A percentile compares a stretch with the other conserved stretches of the same genome.
phyloP scores from a whole-genome alignment of 495 filamentous ascomycete genomes.

The Diplogelasinospora grovesii region DNA sequence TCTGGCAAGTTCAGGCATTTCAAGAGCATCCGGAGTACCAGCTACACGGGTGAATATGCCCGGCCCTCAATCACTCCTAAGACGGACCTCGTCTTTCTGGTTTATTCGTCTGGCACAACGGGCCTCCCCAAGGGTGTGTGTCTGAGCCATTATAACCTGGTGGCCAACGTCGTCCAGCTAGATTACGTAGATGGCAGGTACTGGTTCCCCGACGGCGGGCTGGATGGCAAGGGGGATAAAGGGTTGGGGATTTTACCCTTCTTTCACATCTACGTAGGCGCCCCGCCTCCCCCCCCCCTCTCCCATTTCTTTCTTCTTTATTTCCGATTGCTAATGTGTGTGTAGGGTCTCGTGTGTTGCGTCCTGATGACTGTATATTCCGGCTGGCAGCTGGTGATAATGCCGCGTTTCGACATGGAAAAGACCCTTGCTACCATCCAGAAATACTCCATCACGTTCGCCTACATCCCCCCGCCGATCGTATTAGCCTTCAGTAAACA shows the following conservation, averaged over 20 bases:
- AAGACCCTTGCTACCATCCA: conserved; percentile 72
- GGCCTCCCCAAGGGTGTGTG: conserved; percentile 92
- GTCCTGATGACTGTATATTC: conserved; percentile 45
- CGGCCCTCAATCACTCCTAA: conserved; percentile 42
- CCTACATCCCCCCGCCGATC: conserved; percentile 81
- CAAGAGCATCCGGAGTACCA: conserved; percentile 57
- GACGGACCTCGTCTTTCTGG: conserved; percentile 58
- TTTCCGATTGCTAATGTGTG: too few species aligned
- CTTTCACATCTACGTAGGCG: conserved; percentile 78
- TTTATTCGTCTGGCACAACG: conserved; percentile 88
- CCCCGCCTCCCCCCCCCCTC: too few species aligned
- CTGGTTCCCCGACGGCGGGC: conserved; percentile 52
- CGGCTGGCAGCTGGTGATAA: conserved; percentile 65
- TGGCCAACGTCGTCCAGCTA: conserved; percentile 55
- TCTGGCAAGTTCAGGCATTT: conserved; percentile 64
- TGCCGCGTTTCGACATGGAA: conserved; percentile 79
- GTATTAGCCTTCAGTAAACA: conserved; percentile 75
- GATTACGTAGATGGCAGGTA: conserved; percentile 52
- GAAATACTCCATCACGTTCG: conserved; percentile 65
- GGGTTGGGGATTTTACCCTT: conserved; percentile 82
- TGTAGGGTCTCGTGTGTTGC: conserved; percentile 31
- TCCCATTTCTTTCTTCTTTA: too few species aligned
- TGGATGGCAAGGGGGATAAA: conserved; percentile 59
- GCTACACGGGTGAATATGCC: conserved; percentile 35
- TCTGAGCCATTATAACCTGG: conserved; percentile 75